Evolutionary conservation across 169 alveolate genomes (phyloP).

Genomic region (Plasmodium relictum): DNA sequence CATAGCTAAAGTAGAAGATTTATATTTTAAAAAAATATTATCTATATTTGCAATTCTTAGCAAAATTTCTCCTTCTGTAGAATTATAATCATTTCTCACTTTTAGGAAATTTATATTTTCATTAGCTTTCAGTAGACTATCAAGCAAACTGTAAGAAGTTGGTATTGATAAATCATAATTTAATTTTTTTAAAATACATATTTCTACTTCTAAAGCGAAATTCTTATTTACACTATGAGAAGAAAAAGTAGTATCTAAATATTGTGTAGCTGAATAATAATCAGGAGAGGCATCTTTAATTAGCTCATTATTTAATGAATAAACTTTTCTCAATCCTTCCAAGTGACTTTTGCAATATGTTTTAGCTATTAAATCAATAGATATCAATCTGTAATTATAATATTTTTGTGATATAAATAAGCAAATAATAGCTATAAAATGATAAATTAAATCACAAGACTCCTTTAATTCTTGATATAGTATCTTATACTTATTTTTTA

Average conservation of each 20-base stretch:
- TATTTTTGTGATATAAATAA: slow-evolving; percentile 67
- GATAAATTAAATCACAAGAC: slow-evolving; percentile 65
- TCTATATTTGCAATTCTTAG: slow-evolving; percentile 70
- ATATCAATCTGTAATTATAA: slow-evolving; percentile 40
- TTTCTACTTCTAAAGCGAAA: slow-evolving; percentile 69
- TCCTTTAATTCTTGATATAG: slow-evolving; percentile 41
- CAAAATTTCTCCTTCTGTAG: slow-evolving; percentile 68
- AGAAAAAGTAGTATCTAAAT: slow-evolving; percentile 31
- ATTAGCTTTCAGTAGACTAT: slow-evolving; percentile 65
- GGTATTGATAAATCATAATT: slow-evolving; percentile 72
- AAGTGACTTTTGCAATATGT: slow-evolving; percentile 67
- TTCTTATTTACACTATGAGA: slow-evolving; percentile 55
- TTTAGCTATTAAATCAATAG: slow-evolving; percentile 47
- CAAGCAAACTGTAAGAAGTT: slow-evolving; percentile 67
- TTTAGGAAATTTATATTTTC: slow-evolving; percentile 59
- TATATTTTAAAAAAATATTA: slow-evolving; percentile 58
- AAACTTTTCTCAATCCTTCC: slow-evolving; percentile 67
- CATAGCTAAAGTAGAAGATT: slow-evolving; percentile 70
- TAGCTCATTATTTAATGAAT: slow-evolving; percentile 40
- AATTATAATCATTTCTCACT: slow-evolving; percentile 45
- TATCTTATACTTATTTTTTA: slow-evolving; percentile 36
- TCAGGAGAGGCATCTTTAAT: slow-evolving; percentile 74
- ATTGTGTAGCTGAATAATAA: slow-evolving; percentile 65
- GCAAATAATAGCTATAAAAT: slow-evolving; percentile 64
- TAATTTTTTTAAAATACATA: slow-evolving; percentile 62